These are phyloP conservation scores for Parastagonospora avenae DNA, from an alignment of 2,329 filamentous ascomycete genomes.

Conservation along the genomic window DNA sequence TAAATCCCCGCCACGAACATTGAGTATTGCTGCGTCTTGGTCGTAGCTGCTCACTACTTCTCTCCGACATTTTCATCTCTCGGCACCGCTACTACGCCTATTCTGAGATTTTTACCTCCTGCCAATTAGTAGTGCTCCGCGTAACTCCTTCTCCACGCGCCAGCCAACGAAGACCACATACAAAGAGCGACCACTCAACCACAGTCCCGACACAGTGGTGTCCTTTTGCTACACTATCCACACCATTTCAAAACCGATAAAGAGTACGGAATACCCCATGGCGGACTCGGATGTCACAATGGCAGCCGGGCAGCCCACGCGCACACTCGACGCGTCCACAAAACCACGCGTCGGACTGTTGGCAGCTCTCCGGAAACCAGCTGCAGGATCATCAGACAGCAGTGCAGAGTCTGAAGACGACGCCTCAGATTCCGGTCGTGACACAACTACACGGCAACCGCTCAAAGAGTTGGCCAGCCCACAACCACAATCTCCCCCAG, in stretches of 20 bases:
- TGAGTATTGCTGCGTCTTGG: neutral
- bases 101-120: no score
- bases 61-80: neutral
- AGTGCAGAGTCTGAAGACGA: conserved; percentile 45
- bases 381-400: conserved; percentile 46
- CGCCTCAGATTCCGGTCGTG: conserved; percentile 20
- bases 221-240: no score
- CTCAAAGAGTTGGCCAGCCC: neutral
- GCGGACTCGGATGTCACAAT: neutral
- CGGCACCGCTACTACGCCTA: no score
- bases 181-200: no score
- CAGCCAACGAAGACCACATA: no score
- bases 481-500: neutral
- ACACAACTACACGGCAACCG: neutral
- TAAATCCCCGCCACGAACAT: conserved; percentile 11
- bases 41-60: neutral
- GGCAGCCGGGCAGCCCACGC: neutral
- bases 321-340: conserved; percentile 18
- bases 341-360: conserved; percentile 26
- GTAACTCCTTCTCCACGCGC: no score
- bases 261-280: neutral
- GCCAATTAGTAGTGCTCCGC: no score
- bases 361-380: conserved; percentile 26
- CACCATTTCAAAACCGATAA: no score
- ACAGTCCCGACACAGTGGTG: no score